Evolutionary conservation across 225 moss, liverwort and hornwort species (phyloP).

Genomic region (Takakia lepidozioides): DNA sequence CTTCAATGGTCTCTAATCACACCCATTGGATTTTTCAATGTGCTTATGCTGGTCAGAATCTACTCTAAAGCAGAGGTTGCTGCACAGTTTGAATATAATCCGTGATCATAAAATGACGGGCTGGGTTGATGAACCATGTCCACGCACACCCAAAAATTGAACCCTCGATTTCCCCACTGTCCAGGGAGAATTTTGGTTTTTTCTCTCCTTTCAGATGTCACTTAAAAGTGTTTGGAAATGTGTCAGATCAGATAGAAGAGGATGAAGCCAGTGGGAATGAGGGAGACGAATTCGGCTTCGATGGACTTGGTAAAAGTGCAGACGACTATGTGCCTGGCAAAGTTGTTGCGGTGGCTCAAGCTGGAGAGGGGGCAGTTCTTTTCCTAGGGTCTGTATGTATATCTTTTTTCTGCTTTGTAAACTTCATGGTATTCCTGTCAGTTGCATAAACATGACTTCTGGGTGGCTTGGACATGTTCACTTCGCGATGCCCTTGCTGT

Average conservation of each 20-base stretch:
- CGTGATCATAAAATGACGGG: not conserved
- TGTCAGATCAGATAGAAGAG: constrained; percentile 4
- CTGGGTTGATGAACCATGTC: too few species aligned
- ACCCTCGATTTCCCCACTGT: not conserved
- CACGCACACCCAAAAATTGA: too few species aligned
- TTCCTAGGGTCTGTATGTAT: constrained; percentile 35
- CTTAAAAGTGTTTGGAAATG: not conserved
- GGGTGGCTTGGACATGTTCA: too few species aligned
- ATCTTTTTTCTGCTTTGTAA: not conserved
- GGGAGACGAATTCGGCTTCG: constrained; percentile 41
- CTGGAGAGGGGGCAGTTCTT: constrained; percentile 58
- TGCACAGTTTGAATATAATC: too few species aligned
- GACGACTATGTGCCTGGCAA: constrained; percentile 55
- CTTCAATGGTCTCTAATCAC: too few species aligned
- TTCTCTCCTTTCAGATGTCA: not conserved
- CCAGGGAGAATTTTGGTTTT: not conserved
- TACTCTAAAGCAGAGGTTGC: too few species aligned
- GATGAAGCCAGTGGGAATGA: constrained; percentile 5
- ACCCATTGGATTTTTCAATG: too few species aligned
- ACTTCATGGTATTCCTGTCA: not conserved
- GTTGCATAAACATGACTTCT: too few species aligned
- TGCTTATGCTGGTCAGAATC: too few species aligned
- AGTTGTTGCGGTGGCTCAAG: constrained; percentile 56
- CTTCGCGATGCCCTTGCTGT: too few species aligned
- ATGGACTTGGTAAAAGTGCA: constrained; percentile 41